phyloP scores from a whole-genome alignment of 148 eudicot genomes.

The Drosera capensis region DNA sequence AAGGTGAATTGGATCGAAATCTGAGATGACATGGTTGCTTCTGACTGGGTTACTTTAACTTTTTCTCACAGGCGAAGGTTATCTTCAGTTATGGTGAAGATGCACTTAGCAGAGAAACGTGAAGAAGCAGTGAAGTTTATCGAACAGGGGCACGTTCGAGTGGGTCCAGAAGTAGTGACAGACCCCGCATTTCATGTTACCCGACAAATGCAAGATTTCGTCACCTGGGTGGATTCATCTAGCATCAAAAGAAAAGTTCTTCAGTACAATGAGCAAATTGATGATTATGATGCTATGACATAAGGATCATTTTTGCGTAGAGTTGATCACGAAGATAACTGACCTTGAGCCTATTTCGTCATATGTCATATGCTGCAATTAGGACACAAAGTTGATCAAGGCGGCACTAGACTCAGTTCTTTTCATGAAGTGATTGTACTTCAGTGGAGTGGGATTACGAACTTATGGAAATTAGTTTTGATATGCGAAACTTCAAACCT shows the following conservation, averaged over 20 bases:
- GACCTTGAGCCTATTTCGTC: too few relatives aligned
- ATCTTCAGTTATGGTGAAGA: conserved; percentile 38
- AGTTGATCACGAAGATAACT: too few relatives aligned
- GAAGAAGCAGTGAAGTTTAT: conserved; percentile 83
- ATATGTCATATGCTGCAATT: too few relatives aligned
- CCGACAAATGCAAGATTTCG: conserved; percentile 85
- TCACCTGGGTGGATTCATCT: conserved; percentile 90
- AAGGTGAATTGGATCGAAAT: too few relatives aligned
- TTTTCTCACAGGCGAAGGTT: conserved; percentile 53
- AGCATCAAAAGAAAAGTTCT: conserved; percentile 70
- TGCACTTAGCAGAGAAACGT: conserved; percentile 69
- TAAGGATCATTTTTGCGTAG: conserved; percentile 8
- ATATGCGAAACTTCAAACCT: too few relatives aligned
- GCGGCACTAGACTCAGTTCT: too few relatives aligned
- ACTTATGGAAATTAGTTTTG: too few relatives aligned
- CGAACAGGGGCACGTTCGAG: conserved; percentile 91
- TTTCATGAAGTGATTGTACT: too few relatives aligned
- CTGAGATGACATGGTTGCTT: too few relatives aligned
- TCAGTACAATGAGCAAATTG: conserved; percentile 64
- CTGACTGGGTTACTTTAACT: neutral
- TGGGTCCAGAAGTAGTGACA: conserved; percentile 83
- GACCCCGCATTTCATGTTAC: conserved; percentile 97
- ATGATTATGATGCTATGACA: conserved; percentile 71
- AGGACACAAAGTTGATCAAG: too few relatives aligned
- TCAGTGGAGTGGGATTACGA: too few relatives aligned